Conservation (phyloP, 2,329 filamentous ascomycete species). For the Camptophora hylomeconis region DNA sequence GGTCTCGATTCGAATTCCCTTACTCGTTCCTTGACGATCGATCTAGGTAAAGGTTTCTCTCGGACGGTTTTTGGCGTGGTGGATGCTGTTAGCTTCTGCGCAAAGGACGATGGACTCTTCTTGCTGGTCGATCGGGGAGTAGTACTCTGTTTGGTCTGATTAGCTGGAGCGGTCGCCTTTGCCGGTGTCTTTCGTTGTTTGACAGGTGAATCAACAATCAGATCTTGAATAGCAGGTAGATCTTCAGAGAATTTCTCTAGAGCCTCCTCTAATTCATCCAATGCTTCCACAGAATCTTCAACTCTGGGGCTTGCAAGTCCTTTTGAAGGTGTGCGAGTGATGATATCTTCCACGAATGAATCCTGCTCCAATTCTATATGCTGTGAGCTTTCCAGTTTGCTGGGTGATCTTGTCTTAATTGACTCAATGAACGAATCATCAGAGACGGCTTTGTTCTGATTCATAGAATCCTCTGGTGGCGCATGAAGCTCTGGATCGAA, state of each 20-base stretch:
- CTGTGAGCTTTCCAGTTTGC: constrained; percentile 9
- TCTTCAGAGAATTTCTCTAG: constrained; percentile 33
- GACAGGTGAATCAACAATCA: constrained; percentile 9
- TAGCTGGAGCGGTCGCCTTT: constrained; percentile 1
- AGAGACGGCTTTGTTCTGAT: constrained; percentile 2
- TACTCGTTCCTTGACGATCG: too few relatives aligned
- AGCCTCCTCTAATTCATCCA: constrained; percentile 39
- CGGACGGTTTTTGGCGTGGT: too few relatives aligned
- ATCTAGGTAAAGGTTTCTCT: too few relatives aligned
- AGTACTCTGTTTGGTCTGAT: too few relatives aligned
- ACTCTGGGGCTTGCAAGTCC: constrained; percentile 13
- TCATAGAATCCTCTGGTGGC: constrained; percentile 5
- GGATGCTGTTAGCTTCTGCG: too few relatives aligned
- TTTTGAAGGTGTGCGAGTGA: constrained; percentile 11
- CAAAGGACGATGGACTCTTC: too few relatives aligned
- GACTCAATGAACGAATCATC: constrained; percentile 21
- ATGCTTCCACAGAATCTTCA: constrained; percentile 36
- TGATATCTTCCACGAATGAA: constrained; percentile 14
- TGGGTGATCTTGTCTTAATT: constrained; percentile 18
- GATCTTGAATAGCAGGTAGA: constrained; percentile 19
- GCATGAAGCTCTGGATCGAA: constrained; percentile 18
- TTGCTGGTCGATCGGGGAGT: constrained; percentile 3
- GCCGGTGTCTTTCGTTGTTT: constrained; percentile 3
- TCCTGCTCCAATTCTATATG: constrained; percentile 5
- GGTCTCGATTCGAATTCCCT: too few relatives aligned